Evolutionary conservation across 192 early-diverging fungal species (phyloP).

Genomic region (Entomortierella lignicola): DNA sequence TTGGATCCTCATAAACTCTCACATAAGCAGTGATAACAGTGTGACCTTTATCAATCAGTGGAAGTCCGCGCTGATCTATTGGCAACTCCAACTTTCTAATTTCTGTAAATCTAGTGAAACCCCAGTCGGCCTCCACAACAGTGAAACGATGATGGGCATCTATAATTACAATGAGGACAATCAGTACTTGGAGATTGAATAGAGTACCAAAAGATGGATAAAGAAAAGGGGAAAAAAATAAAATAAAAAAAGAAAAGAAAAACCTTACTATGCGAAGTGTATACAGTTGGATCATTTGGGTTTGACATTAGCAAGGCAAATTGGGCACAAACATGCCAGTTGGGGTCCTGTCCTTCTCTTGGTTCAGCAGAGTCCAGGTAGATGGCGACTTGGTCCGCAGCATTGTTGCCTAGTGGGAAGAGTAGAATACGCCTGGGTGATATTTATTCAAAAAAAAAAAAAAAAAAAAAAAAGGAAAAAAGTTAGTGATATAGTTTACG

Average conservation of each 20-base stretch:
- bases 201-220: constrained; percentile 1
- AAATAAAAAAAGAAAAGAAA: not conserved
- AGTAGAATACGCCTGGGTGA: constrained; percentile 82
- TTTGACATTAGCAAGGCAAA: constrained; percentile 86
- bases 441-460: not conserved
- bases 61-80: constrained; percentile 64
- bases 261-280: constrained; percentile 27
- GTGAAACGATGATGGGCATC: constrained; percentile 86
- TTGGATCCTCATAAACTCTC: constrained; percentile 84
- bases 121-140: constrained; percentile 91
- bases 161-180: constrained; percentile 5
- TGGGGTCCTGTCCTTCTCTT: constrained; percentile 55
- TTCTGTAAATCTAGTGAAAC: constrained; percentile 85
- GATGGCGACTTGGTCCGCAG: constrained; percentile 75
- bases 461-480: not conserved
- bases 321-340: constrained; percentile 87
- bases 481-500: not conserved
- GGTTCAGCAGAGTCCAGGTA: constrained; percentile 90
- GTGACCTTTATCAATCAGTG: constrained; percentile 55
- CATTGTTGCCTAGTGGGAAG: constrained; percentile 90
- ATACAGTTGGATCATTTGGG: constrained; percentile 68
- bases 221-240: constrained; percentile 37
- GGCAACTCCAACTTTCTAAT: constrained; percentile 62
- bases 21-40: constrained; percentile 78
- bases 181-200: not conserved